Conservation (phyloP, 2,329 filamentous ascomycete species). For the Trichoderma sp. region DNA sequence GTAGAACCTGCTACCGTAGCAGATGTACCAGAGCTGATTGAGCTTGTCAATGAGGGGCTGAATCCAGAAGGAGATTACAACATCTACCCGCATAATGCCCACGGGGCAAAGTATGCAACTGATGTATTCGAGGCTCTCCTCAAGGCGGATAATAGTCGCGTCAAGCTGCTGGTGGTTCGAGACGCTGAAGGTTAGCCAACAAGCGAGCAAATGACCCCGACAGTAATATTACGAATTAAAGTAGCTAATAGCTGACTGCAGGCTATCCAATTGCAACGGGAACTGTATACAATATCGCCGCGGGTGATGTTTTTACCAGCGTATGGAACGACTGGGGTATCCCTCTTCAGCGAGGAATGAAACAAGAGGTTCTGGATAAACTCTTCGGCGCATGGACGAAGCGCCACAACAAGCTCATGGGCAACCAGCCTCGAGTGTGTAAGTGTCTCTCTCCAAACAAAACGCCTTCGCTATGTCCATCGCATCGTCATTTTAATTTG, state of each 20-base stretch:
- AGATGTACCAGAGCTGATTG: background rate
- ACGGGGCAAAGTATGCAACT: background rate
- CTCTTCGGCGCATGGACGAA: background rate
- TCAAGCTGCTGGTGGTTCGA: background rate
- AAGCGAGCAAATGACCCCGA: background rate
- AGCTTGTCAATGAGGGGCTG: background rate
- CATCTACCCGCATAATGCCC: background rate
- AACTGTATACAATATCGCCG: background rate
- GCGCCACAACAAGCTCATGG: background rate
- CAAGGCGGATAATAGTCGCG: background rate
- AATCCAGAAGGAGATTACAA: background rate
- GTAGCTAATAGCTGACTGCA: background rate
- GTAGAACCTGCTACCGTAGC: background rate
- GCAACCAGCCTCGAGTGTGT: background rate
- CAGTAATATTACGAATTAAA: background rate
- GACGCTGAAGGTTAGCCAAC: background rate
- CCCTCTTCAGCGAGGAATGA: background rate
- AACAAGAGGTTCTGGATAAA: background rate
- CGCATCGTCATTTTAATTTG: background rate
- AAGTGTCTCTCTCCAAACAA: background rate
- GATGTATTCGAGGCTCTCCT: background rate
- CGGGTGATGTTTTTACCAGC: background rate
- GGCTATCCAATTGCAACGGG: background rate
- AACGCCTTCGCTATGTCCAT: background rate
- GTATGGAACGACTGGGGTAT: background rate